A percentile compares a stretch with the other conserved stretches of the same genome.
These are phyloP conservation scores for Jamesozyma rosinii DNA, from an alignment of 805 yeast genomes.

Conservation along the genomic window DNA sequence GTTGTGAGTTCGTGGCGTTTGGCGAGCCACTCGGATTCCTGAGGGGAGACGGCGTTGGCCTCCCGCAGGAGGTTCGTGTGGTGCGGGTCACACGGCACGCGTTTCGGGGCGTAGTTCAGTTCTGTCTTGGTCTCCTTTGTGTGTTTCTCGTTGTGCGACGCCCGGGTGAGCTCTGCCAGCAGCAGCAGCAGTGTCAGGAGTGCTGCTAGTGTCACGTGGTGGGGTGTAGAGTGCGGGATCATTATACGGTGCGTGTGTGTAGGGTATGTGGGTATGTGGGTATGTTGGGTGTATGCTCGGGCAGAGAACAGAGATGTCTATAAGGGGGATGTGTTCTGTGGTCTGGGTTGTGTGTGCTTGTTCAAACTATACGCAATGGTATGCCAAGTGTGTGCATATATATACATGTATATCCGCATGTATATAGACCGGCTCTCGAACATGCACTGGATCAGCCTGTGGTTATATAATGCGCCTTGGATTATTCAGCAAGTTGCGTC, in stretches of 20 bases:
- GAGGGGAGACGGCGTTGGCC: conserved; percentile 38
- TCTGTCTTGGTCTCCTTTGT: neutral
- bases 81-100: conserved; percentile 43
- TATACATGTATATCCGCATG: no score
- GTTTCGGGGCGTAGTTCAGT: conserved; percentile 46
- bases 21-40: conserved; percentile 44
- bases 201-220: neutral
- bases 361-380: neutral
- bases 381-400: neutral
- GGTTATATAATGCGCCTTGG: no score
- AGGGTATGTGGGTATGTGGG: no score
- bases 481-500: no score
- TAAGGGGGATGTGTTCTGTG: no score
- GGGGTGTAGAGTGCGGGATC: no score
- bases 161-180: neutral
- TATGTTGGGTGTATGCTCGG: no score
- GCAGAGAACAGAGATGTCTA: no score
- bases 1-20: conserved; percentile 38
- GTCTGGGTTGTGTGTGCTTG: no score
- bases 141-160: neutral
- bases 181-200: neutral
- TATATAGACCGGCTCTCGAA: neutral
- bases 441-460: no score
- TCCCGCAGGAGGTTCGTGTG: conserved; percentile 34
- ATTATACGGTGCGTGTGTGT: no score